A percentile compares a stretch with the other conserved stretches of the same genome.
These are phyloP conservation scores for Melampsora occidentalis DNA, from an alignment of 1,284 basidiomycete genomes.

Conservation along the genomic window DNA sequence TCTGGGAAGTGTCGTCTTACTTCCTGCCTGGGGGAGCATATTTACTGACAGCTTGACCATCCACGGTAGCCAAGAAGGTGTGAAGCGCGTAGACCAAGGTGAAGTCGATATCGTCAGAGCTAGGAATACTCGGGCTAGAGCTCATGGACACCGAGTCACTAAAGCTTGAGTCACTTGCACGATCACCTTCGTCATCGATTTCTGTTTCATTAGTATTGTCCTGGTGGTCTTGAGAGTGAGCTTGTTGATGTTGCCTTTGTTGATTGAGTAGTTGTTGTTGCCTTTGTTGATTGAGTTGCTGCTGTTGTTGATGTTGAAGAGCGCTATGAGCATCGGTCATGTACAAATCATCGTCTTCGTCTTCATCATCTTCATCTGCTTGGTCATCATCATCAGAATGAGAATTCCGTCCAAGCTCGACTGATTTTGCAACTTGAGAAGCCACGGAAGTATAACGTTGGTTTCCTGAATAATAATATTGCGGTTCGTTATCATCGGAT, in stretches of 20 bases:
- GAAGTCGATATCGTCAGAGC: constrained; percentile 79
- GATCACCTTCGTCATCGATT: constrained; percentile 36
- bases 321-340: constrained; percentile 4
- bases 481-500: too few species aligned
- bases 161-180: constrained; percentile 44
- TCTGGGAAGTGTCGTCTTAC: neutral
- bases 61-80: constrained; percentile 90
- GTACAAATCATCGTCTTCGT: constrained; percentile 30
- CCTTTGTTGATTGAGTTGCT: neutral
- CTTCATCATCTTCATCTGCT: constrained; percentile 15
- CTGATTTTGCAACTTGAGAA: neutral
- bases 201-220: neutral
- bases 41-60: constrained; percentile 73
- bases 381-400: constrained; percentile 14
- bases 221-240: neutral
- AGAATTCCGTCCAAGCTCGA: constrained; percentile 22
- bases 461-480: too few species aligned
- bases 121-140: constrained; percentile 77
- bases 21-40: neutral
- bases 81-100: constrained; percentile 83
- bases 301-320: constrained; percentile 11
- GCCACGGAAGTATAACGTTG: neutral
- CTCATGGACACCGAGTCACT: constrained; percentile 41
- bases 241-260: neutral
- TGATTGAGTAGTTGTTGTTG: neutral